phyloP scores from a whole-genome alignment of 2,329 filamentous ascomycete species.

The Fusarium mangiferae region DNA sequence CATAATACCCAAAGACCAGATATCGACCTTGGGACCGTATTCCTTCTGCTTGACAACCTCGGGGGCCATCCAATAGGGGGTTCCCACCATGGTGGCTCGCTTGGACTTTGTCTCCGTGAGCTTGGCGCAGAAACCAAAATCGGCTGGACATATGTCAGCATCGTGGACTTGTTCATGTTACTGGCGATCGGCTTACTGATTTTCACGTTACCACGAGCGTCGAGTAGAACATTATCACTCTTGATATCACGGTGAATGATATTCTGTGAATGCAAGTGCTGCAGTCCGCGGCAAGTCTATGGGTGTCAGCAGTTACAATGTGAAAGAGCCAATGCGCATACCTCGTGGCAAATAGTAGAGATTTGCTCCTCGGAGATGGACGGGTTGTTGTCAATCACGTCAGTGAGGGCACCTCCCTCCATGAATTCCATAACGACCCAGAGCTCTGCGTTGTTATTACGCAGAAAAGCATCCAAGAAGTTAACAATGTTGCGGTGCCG shows the following conservation, averaged over 20 bases:
- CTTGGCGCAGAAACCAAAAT: conserved; percentile 99
- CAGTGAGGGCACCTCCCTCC: conserved; percentile 96
- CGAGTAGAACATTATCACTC: conserved; percentile 96
- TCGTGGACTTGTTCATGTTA: background rate
- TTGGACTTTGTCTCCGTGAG: conserved; percentile 96
- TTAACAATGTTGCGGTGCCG: conserved; percentile 99
- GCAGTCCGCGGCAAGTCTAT: conserved; percentile 93
- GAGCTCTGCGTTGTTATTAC: conserved; percentile 93
- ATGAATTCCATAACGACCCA: conserved; percentile 99
- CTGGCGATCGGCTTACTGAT: conserved; percentile 75
- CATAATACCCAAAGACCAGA: conserved; percentile 99
- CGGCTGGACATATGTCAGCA: conserved; percentile 67
- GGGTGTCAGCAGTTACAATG: conserved; percentile 26
- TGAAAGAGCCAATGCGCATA: conserved; percentile 55
- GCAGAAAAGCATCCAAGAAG: conserved; percentile 95
- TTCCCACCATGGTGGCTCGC: conserved; percentile 98
- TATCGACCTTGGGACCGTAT: conserved; percentile 97
- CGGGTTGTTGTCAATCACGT: conserved; percentile 98
- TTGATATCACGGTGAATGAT: conserved; percentile 99
- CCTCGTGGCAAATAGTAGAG: conserved; percentile 95
- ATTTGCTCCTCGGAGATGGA: conserved; percentile 97
- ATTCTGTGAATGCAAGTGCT: conserved; percentile 93
- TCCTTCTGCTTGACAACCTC: conserved; percentile 99
- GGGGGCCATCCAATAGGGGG: conserved; percentile 99
- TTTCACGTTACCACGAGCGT: conserved; percentile 95